These are phyloP conservation scores for Leptographium procerum DNA, from an alignment of 2,329 filamentous ascomycete species.

Conservation along the genomic window DNA sequence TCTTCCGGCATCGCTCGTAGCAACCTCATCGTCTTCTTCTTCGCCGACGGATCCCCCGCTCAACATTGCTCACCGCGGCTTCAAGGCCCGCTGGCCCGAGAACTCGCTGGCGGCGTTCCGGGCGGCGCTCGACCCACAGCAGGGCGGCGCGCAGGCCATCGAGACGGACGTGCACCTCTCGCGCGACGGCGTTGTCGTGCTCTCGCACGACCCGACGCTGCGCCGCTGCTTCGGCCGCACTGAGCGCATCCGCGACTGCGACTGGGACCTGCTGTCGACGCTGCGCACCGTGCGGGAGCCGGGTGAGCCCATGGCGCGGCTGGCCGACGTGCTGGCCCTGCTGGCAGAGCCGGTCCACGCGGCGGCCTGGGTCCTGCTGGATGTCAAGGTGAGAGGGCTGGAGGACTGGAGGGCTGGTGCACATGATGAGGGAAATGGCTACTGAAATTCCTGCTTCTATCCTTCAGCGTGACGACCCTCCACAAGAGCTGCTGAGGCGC, in stretches of 20 bases:
- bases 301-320: constrained; percentile 53
- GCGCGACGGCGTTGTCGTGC: constrained; percentile 70
- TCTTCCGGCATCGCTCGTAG: neutral
- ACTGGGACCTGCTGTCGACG: constrained; percentile 61
- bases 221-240: constrained; percentile 73
- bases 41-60: constrained; percentile 36
- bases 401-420: too few relatives aligned
- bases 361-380: constrained; percentile 69
- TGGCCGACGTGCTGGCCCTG: constrained; percentile 64
- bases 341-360: constrained; percentile 53
- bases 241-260: constrained; percentile 60
- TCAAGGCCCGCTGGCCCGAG: constrained; percentile 68
- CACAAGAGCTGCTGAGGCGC: constrained; percentile 57
- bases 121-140: constrained; percentile 14
- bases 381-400: constrained; percentile 60
- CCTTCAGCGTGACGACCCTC: constrained; percentile 53
- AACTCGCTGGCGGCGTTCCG: constrained; percentile 59
- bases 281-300: constrained; percentile 58
- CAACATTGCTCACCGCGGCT: constrained; percentile 68
- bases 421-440: too few relatives aligned
- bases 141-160: constrained; percentile 53
- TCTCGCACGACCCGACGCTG: constrained; percentile 72
- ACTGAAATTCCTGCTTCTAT: neutral
- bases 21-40: neutral
- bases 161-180: constrained; percentile 85